Base-by-base conservation (phyloP, 2,329 filamentous ascomycete genomes). In the Aspergillus neotritici region DNA sequence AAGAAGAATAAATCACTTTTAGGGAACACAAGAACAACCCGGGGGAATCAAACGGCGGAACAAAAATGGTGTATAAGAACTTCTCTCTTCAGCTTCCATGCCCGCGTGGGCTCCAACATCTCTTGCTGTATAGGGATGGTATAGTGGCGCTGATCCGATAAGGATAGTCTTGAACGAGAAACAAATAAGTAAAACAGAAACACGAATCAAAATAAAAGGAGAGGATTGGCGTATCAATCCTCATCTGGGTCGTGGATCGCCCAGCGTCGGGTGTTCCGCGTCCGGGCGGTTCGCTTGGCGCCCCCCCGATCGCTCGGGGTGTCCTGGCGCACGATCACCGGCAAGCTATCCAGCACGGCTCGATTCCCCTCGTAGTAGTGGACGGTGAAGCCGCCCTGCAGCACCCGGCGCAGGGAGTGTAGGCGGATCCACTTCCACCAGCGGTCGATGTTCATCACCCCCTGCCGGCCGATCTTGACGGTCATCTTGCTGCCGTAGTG, bases 361-460 rank as follows among this genome's bases (percentile, higher is more conserved):
- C 75, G 70, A 55, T 84, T 84, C 34, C 73, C 69, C 56, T 80
- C 74, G 40, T 62, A 70, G 57, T 82, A 84, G 64, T 84, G 81
- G 39, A 73, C 72, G 35, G 80, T 63, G 51, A 84, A 82, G 0
- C 81, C 81, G 11, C 77, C 75, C 45, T 79, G 77, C 32, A 86
- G 65, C 25, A 82, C 67, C 31, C 82, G 66, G 56, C 79, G 75
- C 41, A 87, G 64, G 3, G 76, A 75, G 47, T 81, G 78, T 39
- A 86, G 64, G 25, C 82, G 72, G 52, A 80, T 72, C 54, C 85
- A 68, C 63, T 87, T 87, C 83, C 83, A 87, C 84, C 84, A 87
- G 51, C 77, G 76, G 62, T 87, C 82, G 39, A 87, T 79, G 39
- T 70, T 74, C 70, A 86, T 77, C 41, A 76, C 73, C 3, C 79